These are phyloP conservation scores for Macrocybe gigantea DNA, from an alignment of 768 basidiomycete species.

Conservation along the genomic window DNA sequence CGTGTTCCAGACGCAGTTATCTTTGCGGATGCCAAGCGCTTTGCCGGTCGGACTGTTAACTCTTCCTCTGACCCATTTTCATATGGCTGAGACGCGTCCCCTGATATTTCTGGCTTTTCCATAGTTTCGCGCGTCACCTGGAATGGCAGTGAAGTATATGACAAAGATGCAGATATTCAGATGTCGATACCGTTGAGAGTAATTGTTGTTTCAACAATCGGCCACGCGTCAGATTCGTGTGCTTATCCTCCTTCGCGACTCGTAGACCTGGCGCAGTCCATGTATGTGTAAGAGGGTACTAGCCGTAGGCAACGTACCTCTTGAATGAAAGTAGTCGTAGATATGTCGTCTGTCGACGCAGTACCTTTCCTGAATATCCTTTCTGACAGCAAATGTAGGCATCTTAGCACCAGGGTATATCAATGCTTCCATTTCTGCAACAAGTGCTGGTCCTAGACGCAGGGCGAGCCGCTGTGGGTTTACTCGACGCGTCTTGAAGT, in stretches of 20 bases:
- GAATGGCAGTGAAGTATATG: not conserved
- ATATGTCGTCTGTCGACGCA: constrained; percentile 68
- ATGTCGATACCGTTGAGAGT: not conserved
- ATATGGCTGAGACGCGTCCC: not conserved
- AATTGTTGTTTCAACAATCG: constrained; percentile 24
- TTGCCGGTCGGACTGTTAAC: constrained; percentile 7
- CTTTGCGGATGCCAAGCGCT: constrained; percentile 9
- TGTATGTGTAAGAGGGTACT: not conserved
- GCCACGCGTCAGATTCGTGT: constrained; percentile 45
- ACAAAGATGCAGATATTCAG: not conserved
- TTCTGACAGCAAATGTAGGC: constrained; percentile 67
- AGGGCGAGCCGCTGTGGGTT: constrained; percentile 67
- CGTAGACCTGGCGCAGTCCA: constrained; percentile 33
- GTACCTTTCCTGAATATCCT: constrained; percentile 66
- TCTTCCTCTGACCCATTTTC: not conserved
- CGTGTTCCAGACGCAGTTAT: constrained; percentile 4
- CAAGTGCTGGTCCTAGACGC: constrained; percentile 59
- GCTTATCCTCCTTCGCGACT: constrained; percentile 60
- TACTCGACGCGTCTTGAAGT: constrained; percentile 43
- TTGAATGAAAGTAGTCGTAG: constrained; percentile 75
- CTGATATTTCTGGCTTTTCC: not conserved
- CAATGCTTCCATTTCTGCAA: constrained; percentile 67
- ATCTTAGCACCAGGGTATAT: constrained; percentile 71
- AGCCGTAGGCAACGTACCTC: constrained; percentile 26
- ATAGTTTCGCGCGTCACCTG: not conserved